Evolutionary conservation across 2,329 filamentous ascomycete species (phyloP).

Genomic region (Coniochaeta sp.): DNA sequence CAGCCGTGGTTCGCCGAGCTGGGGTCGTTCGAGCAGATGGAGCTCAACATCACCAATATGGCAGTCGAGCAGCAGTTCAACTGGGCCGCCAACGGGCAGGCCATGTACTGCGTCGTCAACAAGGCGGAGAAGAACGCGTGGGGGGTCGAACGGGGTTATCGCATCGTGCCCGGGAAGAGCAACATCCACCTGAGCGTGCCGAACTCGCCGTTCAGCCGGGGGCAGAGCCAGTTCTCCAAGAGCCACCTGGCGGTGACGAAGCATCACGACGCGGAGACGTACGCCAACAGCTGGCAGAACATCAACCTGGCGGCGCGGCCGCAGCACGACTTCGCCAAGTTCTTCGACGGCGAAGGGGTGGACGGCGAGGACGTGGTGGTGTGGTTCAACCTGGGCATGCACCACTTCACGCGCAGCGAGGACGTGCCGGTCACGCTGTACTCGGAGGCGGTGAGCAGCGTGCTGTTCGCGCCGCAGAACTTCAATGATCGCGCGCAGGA

Average conservation of each 20-base stretch:
- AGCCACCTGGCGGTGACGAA: slow-evolving; percentile 29
- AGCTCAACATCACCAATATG: slow-evolving; percentile 15
- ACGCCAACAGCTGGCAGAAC: slow-evolving; percentile 24
- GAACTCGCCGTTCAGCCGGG: slow-evolving; percentile 22
- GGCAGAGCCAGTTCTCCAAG: slow-evolving; percentile 12
- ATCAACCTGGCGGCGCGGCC: slow-evolving; percentile 23
- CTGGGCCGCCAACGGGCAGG: slow-evolving; percentile 27
- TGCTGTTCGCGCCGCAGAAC: slow-evolving; percentile 25
- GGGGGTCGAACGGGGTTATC: slow-evolving; percentile 33
- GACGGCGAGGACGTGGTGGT: slow-evolving; percentile 33
- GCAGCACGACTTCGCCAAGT: slow-evolving; percentile 33
- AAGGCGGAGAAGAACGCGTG: slow-evolving; percentile 27
- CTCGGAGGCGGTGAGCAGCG: slow-evolving; percentile 22
- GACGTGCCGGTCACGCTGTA: slow-evolving; percentile 27
- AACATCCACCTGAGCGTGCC: slow-evolving; percentile 27
- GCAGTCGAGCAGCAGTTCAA: slow-evolving; percentile 18
- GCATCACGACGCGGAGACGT: slow-evolving; percentile 38
- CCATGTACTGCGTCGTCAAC: slow-evolving; percentile 31
- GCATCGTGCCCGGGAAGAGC: slow-evolving; percentile 27
- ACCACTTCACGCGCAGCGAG: slow-evolving; percentile 36
- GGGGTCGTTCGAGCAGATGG: slow-evolving; percentile 25
- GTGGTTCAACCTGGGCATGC: slow-evolving; percentile 45
- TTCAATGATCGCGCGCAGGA: slow-evolving; percentile 26
- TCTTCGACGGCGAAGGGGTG: slow-evolving; percentile 34
- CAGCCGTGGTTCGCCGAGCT: slow-evolving; percentile 29